Conservation (phyloP, 2,329 filamentous ascomycete genomes). For the Exserohilum rostratum region DNA sequence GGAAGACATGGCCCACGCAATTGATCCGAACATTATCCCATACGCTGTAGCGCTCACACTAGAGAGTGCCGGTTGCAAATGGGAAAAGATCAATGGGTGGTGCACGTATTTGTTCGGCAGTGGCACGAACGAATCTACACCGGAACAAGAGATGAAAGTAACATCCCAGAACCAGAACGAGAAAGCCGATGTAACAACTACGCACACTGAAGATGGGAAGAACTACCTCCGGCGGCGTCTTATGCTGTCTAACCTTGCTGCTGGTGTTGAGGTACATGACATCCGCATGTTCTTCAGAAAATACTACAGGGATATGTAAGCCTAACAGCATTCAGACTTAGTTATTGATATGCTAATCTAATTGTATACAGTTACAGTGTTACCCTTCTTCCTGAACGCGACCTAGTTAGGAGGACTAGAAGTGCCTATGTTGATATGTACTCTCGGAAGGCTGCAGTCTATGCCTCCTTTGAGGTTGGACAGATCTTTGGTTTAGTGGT, state of each 20-base stretch:
- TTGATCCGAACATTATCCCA: background rate
- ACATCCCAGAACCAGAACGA: conserved; percentile 21
- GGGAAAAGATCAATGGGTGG: conserved; percentile 19
- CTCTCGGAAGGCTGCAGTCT: conserved; percentile 19
- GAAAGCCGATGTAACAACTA: conserved; percentile 12
- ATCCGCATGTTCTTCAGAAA: conserved; percentile 21
- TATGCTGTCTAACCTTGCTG: conserved; percentile 37
- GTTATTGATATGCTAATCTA: background rate
- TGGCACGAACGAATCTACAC: conserved; percentile 8
- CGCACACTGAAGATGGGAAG: conserved; percentile 10
- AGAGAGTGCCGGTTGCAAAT: conserved; percentile 14
- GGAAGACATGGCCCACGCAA: background rate
- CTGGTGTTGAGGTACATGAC: conserved; percentile 24
- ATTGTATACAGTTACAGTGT: conserved; percentile 19
- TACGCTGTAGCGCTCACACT: conserved; percentile 19
- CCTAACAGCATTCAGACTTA: background rate
- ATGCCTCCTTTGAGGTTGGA: conserved; percentile 17
- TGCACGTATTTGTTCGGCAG: conserved; percentile 21
- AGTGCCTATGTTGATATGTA: conserved; percentile 31
- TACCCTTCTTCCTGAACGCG: conserved; percentile 21
- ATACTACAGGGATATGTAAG: conserved; percentile 27
- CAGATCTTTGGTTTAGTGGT: conserved; percentile 28
- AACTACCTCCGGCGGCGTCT: conserved; percentile 19
- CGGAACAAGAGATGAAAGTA: conserved; percentile 10
- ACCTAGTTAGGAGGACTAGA: conserved; percentile 28